Evolutionary conservation across 2,329 filamentous ascomycete genomes (phyloP), one percentile per base, ranked within the genome.

Genomic region (Fusarium tanahbumbuense): DNA sequence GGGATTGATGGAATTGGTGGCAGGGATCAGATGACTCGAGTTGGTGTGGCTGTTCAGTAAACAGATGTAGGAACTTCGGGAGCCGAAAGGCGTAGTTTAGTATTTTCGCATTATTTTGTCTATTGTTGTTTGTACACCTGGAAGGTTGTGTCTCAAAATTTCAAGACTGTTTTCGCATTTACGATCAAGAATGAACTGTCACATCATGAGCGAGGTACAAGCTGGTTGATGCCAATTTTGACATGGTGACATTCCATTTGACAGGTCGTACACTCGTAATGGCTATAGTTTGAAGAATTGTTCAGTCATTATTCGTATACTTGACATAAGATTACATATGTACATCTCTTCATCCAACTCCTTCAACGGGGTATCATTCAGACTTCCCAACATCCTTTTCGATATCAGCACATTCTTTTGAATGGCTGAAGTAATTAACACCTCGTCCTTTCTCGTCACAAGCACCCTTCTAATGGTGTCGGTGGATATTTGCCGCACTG

Each of bases 281-380:
- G 25, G 25, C 25, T 9, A 27, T 28, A 28, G 32, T 34, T 34
- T 34, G 16, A 34, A 8, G 30, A 34, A 37, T 34, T 34, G 16
- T 10, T 37, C 5, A 6, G 18, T 44, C 54, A 44, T 59, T 59
- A 59, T 59, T 30, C 22, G 6, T 42, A 13, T n/a, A 22, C 0
- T 18, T 25, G 16, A 34, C 13, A 23, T 22, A 25, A 15, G 18
- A 55, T 22, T 23, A 20, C 18, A 12, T 42, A n/a, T n/a, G 18
- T 40, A 32, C 6, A 16, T 22, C n/a, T 8, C 16, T 34, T 9
- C 16, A 34, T 54, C 15, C n/a, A 47, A 28, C 22, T 40, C 2
- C 27, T 34, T 62, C 5, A 15, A n/a, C n/a, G 41, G 61, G 61
- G 61, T 64, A 58, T 64, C 58, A 64, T 64, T 20, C 8, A 20